Percentiles rank a stretch among this genome's conserved stretches.
Conservation (phyloP, 164 flowering plant genomes). For the Akebia trifoliata region DNA sequence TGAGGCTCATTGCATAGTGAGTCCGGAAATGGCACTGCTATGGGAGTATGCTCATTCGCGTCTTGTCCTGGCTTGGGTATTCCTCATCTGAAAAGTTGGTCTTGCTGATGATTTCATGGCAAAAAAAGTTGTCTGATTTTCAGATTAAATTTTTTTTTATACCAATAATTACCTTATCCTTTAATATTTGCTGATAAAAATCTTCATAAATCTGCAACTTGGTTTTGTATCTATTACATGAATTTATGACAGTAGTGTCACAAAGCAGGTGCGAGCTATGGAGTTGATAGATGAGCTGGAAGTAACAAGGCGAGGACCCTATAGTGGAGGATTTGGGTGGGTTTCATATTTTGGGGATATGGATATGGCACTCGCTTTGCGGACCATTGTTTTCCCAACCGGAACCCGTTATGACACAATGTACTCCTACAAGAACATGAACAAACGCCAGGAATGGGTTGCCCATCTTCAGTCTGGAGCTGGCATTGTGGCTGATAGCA, state of each 20-base stretch:
- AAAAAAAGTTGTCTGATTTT: too few relatives aligned
- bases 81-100: too few relatives aligned
- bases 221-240: too few relatives aligned
- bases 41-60: too few relatives aligned
- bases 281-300: slow-evolving; percentile 84
- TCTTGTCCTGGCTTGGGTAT: too few relatives aligned
- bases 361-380: slow-evolving; percentile 86
- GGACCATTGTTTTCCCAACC: slow-evolving; percentile 87
- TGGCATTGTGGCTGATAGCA: slow-evolving; percentile 85
- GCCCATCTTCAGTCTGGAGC: slow-evolving; percentile 95
- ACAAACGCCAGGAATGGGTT: slow-evolving; percentile 73
- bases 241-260: background rate
- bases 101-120: too few relatives aligned
- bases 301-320: slow-evolving; percentile 77
- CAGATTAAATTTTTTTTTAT: too few relatives aligned
- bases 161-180: too few relatives aligned
- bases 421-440: slow-evolving; percentile 70
- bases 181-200: too few relatives aligned
- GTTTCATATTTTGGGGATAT: slow-evolving; percentile 79
- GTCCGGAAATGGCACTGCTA: too few relatives aligned
- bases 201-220: too few relatives aligned
- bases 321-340: slow-evolving; percentile 92
- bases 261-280: slow-evolving; percentile 84
- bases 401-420: slow-evolving; percentile 56
- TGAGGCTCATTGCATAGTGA: background rate